These are phyloP conservation scores for Vachellia pachyceras DNA, from an alignment of 306 rosid genomes.

Conservation along the genomic window DNA sequence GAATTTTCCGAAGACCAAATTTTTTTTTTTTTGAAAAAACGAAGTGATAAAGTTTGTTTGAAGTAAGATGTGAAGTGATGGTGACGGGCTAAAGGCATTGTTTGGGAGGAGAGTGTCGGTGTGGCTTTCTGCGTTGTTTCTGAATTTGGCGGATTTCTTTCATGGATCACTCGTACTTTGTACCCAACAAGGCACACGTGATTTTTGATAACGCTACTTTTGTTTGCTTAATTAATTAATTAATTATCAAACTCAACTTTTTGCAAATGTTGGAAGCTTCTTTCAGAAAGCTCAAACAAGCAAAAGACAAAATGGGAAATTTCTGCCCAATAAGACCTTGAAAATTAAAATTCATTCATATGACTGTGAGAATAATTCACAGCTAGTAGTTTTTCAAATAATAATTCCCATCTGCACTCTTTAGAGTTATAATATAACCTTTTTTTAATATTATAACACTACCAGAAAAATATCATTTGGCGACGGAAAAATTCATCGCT, in stretches of 20 bases:
- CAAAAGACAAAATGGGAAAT: neutral
- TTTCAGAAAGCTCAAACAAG: neutral
- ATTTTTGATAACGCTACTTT: neutral
- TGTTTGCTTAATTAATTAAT: neutral
- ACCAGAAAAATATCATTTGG: too few species aligned
- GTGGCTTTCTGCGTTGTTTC: constrained; percentile 52
- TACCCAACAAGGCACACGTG: neutral
- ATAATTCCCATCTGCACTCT: too few species aligned
- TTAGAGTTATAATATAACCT: too few species aligned
- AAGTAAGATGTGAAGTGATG: neutral
- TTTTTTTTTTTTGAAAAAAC: too few species aligned
- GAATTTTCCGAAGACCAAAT: too few species aligned
- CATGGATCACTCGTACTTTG: neutral
- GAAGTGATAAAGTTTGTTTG: neutral
- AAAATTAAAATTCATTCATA: neutral
- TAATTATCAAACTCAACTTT: neutral
- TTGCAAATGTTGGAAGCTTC: neutral
- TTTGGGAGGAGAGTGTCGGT: neutral
- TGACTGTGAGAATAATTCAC: neutral
- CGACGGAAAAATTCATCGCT: too few species aligned
- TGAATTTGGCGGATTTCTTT: constrained; percentile 37
- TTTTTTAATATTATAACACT: too few species aligned
- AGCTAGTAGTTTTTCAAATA: too few species aligned
- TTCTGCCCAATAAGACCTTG: neutral
- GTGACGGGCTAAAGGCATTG: neutral